Conservation (phyloP, 2,329 filamentous ascomycete species). For the Xylaria sp. region DNA sequence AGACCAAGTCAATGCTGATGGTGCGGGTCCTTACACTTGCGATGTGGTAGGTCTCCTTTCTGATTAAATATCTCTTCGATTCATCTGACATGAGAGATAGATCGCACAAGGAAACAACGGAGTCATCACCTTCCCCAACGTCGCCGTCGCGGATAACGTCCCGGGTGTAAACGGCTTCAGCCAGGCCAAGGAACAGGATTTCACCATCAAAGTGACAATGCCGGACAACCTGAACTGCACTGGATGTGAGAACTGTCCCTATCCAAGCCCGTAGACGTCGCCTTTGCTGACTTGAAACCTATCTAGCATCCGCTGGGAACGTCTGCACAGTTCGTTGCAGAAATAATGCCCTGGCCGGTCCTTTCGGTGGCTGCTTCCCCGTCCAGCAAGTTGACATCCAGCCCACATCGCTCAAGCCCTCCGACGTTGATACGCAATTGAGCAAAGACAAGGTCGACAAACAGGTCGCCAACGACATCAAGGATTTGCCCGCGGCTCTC, state of each 20-base stretch:
- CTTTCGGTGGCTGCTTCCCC: conserved; percentile 68
- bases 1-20: conserved; percentile 65
- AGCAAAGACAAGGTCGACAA: conserved; percentile 56
- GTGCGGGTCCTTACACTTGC: conserved; percentile 65
- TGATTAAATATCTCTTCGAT: conserved; percentile 45
- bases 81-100: conserved; percentile 13
- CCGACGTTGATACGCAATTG: conserved; percentile 58
- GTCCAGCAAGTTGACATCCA: conserved; percentile 63
- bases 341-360: conserved; percentile 66
- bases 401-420: conserved; percentile 55
- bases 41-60: conserved; percentile 48
- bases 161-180: conserved; percentile 68
- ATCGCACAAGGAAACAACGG: conserved; percentile 46
- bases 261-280: not conserved
- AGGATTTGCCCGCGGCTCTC: conserved; percentile 60
- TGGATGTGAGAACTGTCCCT: conserved; percentile 56
- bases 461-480: conserved; percentile 62
- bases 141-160: conserved; percentile 68
- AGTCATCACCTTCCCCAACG: conserved; percentile 57
- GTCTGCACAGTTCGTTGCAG: conserved; percentile 69
- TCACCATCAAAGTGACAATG: conserved; percentile 66
- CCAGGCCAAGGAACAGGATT: conserved; percentile 64
- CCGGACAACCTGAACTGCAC: conserved; percentile 60
- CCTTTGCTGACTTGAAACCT: not conserved
- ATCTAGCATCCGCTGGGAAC: conserved; percentile 63